Evolutionary conservation across 257 asterid species (phyloP).

Genomic region (Petunia axillaris): DNA sequence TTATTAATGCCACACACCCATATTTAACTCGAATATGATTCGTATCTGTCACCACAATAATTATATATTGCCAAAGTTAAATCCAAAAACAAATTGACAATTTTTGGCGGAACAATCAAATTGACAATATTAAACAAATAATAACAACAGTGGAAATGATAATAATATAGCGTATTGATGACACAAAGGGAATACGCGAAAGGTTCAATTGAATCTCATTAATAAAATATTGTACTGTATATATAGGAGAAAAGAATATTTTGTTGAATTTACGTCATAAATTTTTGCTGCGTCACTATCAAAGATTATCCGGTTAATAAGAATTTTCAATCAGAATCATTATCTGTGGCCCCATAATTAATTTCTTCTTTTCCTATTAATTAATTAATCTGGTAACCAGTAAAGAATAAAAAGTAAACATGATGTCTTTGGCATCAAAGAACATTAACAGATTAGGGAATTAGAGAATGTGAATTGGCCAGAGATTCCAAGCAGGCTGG

Average conservation of each 20-base stretch:
- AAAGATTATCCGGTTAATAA: no score
- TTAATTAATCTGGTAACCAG: no score
- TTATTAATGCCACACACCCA: neutral
- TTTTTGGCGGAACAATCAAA: neutral
- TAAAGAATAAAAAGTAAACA: neutral
- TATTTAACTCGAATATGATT: constrained; percentile 17
- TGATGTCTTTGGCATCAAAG: constrained; percentile 4
- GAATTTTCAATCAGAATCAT: no score
- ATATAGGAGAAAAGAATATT: no score
- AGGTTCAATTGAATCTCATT: no score
- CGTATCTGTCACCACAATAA: neutral
- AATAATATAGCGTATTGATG: neutral
- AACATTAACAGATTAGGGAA: neutral
- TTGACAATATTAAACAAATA: neutral
- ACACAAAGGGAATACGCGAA: no score
- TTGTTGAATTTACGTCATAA: no score
- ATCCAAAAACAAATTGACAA: neutral
- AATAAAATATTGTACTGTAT: no score
- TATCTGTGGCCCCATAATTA: no score
- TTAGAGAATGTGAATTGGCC: neutral
- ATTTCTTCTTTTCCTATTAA: no score
- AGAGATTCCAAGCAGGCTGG: neutral
- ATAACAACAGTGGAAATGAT: neutral
- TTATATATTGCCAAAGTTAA: neutral
- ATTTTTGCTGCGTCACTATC: no score